phyloP scores from a whole-genome alignment of 495 filamentous ascomycete species.

The Xylaria grammica region DNA sequence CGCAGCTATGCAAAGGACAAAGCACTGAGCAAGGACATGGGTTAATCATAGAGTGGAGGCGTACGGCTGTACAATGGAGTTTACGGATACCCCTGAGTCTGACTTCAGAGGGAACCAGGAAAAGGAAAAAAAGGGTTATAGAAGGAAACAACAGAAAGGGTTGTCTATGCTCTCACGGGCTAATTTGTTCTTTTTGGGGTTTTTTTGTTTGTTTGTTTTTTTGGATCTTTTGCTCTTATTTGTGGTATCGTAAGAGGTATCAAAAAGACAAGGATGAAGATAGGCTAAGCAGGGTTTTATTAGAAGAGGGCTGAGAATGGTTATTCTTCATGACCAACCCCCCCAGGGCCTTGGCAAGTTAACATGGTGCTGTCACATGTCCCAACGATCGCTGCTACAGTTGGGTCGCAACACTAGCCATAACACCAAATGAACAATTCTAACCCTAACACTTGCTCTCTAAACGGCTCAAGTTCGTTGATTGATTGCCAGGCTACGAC shows the following conservation, averaged over 20 bases:
- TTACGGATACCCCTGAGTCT: constrained; percentile 38
- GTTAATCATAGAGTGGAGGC: constrained; percentile 29
- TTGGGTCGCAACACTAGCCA: constrained; percentile 9
- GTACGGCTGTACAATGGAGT: constrained; percentile 40
- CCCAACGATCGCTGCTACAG: not conserved
- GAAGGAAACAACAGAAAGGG: constrained; percentile 30
- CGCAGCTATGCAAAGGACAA: constrained; percentile 26
- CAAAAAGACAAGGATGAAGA: constrained; percentile 9
- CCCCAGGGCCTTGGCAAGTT: constrained; percentile 13
- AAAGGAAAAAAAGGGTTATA: constrained; percentile 31
- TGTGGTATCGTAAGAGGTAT: not conserved
- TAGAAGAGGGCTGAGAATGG: not conserved
- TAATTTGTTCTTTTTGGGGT: constrained; percentile 12
- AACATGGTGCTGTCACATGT: not conserved
- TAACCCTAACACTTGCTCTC: not conserved
- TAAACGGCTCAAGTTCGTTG: not conserved
- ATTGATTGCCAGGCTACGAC: not conserved
- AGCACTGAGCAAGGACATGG: constrained; percentile 30
- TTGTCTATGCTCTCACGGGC: constrained; percentile 20
- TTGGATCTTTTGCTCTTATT: constrained; percentile 2
- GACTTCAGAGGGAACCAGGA: constrained; percentile 26
- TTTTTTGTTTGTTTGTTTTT: not conserved
- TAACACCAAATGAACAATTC: not conserved
- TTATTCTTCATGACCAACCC: not conserved
- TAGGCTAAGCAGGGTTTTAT: not conserved